Conservation (phyloP, 495 filamentous ascomycete genomes). For the Aspergillus asperescens region DNA sequence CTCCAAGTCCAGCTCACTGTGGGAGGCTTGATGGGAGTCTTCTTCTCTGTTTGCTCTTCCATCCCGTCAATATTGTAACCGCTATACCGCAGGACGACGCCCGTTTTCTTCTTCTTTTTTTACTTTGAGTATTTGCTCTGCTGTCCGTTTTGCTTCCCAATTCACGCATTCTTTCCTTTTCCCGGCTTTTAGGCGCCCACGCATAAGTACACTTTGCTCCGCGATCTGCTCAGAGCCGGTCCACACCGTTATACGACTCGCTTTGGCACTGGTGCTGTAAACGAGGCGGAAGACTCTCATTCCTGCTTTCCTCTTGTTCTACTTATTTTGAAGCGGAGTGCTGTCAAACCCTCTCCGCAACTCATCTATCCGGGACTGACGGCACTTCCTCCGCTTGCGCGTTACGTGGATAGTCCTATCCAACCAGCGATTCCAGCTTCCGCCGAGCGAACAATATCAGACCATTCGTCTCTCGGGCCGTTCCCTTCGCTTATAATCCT, state of each 20-base stretch:
- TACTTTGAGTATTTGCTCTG: background rate
- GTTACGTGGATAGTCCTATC: background rate
- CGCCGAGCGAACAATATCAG: background rate
- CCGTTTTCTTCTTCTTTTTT: background rate
- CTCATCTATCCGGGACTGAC: background rate
- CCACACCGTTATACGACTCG: constrained; percentile 1
- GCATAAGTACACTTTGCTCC: constrained; percentile 9
- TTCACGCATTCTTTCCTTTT: background rate
- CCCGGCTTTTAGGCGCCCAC: constrained; percentile 23
- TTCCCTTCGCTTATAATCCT: background rate
- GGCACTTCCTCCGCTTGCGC: background rate
- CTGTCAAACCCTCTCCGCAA: background rate
- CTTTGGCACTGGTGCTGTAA: constrained; percentile 1
- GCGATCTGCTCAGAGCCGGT: constrained; percentile 5
- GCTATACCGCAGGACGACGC: constrained; percentile 1
- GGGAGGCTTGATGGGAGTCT: constrained; percentile 1
- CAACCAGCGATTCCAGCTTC: background rate
- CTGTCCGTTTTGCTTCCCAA: background rate
- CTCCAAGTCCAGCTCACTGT: constrained; percentile 2
- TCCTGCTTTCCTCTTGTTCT: background rate
- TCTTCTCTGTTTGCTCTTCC: constrained; percentile 6
- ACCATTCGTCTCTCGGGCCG: background rate
- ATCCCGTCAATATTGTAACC: background rate
- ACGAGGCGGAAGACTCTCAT: constrained; percentile 11
- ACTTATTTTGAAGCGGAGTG: background rate